Evolutionary conservation across 306 rosid genomes (phyloP), one percentile per base, ranked within the genome.

Genomic region (Lathyrus aphaca): DNA sequence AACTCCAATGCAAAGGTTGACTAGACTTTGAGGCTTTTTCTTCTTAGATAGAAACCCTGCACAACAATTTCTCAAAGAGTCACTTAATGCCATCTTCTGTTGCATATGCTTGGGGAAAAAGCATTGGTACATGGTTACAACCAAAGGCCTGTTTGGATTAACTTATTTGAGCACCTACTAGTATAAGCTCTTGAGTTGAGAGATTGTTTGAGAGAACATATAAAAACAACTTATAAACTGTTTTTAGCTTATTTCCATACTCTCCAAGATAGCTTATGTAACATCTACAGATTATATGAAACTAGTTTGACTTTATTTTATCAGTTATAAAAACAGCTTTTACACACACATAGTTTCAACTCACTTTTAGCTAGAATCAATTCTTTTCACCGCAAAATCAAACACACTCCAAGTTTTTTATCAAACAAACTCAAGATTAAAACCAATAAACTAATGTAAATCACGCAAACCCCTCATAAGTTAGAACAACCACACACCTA

Each of bases 1-100:
- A 70, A 94, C 70, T 74, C 96, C 98, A 64, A 90, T 62, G 78
- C 97, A 90, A 72, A 94, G 80, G 71, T 79, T 81, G 38, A 85
- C 86, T 70, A 94, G 83, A 68, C 88, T 88, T 2, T 86, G 82
- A 65, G 97, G 88, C 29, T 80, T 84, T 60, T 39, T 74, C 86
- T 78, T 85, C 76, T 71, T 77, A 17, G 46, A 55, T 6, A 82
- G 57, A 18, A 78, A 75, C 48, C 87, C 96, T 88, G 80, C 58
- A 72, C 51, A 60, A n/a, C 59, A 74, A 23, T 14, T 30, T 57
- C 59, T 21, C 61, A 16, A 59, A 25, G 1, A 40, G 30, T 64
- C 23, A 66, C 56, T 29, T 71, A 62, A 83, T 11, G 8, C 17
- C 49, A n/a, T 58, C 19, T 10, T 40, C 29, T 64, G 66, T 45